Base-by-base conservation (phyloP, 2,329 filamentous ascomycete genomes). In the Phaeosphaeria sp. region DNA sequence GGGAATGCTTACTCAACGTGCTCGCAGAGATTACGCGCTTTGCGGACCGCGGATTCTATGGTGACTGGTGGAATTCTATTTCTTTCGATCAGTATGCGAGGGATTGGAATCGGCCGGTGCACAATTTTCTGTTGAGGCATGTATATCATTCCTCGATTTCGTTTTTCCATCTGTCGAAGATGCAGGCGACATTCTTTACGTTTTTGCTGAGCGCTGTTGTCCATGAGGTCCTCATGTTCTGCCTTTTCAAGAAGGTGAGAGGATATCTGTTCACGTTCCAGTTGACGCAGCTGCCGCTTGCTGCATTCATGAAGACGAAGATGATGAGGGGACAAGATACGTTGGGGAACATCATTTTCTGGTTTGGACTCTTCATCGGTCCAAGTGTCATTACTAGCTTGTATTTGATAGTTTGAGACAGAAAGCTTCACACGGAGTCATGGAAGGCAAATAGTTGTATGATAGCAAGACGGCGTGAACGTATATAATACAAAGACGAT, bases 71-170 rank as follows among this genome's bases (percentile, higher is more conserved):
- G 83, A 83, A 84, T 60, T 72, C 71, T n/a, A 75, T 83, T 17
- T 80, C 80, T 0, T 92, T 88, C 85, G 90, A 93, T 67, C 88
- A 92, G 71, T 94, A 91, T 67, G 90, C 90, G 3, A 83, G 90
- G 41, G 89, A 92, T 72, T 93, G 91, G 91, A 93, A 93, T 72
- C 80, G 87, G n/a, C 90, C 90, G 0, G 90, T 93, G 3, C 90
- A 93, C 71, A 88, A 89, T 67, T 93, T 93, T 74, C 79, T 93
- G 25, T 81, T 93, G 2, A 83, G 91, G 15, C 90, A 93, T 68
- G 91, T 93, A 58, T 93, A 93, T 71, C 90, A 93, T 77, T 87
- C 85, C 46, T 90, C 87, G 46, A 93, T 93, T 68, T 90, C 88
- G 1, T 86, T 89, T 10, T 85, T 92, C 74, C 87, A 87, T 59